phyloP scores from a whole-genome alignment of 1,284 basidiomycete species.

The Ceratobasidium sp. region DNA sequence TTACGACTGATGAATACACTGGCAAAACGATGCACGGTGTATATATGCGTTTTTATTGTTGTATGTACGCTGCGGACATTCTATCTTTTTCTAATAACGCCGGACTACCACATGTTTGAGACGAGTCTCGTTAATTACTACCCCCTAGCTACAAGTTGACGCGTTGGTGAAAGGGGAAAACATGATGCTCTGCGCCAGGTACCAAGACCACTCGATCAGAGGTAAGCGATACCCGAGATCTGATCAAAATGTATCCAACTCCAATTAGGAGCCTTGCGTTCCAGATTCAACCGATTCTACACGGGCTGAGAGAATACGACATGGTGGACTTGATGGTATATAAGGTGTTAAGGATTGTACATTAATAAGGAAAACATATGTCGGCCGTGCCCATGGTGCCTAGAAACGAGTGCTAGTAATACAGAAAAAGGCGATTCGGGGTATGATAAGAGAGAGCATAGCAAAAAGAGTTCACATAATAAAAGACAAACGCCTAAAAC shows the following conservation, averaged over 20 bases:
- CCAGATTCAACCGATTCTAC: too few species aligned
- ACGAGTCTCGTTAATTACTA: background rate
- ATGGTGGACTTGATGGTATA: conserved; percentile 5
- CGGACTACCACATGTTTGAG: background rate
- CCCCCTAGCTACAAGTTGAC: background rate
- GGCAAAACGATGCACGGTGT: conserved; percentile 28
- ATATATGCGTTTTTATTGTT: conserved; percentile 32
- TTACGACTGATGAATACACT: conserved; percentile 19
- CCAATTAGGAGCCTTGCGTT: too few species aligned
- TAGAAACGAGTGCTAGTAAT: conserved; percentile 14
- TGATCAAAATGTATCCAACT: too few species aligned
- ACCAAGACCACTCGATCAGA: too few species aligned
- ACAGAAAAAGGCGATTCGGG: background rate
- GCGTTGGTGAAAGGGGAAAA: too few species aligned
- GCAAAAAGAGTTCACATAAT: background rate
- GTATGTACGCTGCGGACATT: conserved; percentile 6
- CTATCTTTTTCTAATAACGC: background rate
- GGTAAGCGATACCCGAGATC: too few species aligned
- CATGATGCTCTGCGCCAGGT: too few species aligned
- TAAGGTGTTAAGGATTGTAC: conserved; percentile 22
- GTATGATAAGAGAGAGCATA: background rate
- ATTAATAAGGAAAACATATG: conserved; percentile 6
- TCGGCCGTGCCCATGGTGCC: conserved; percentile 14
- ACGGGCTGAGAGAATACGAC: background rate
- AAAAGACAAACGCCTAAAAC: conserved; percentile 12